Conservation (phyloP, 1,284 basidiomycete genomes). For the Grifola frondosa region DNA sequence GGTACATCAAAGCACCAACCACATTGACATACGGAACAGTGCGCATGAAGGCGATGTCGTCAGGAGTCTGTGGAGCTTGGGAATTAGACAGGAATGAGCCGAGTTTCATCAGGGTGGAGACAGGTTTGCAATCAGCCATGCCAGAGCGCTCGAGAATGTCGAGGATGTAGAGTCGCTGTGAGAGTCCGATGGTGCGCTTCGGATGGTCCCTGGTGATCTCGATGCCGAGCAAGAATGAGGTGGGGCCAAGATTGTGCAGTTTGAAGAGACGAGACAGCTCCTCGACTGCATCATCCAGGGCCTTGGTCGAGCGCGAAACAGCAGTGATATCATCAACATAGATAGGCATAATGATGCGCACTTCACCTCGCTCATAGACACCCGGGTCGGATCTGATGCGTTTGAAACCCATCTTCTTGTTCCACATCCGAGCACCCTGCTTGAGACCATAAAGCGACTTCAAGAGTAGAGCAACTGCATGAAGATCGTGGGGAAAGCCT, state of each 20-base stretch:
- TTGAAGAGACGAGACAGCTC: slow-evolving; percentile 34
- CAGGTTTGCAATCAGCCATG: slow-evolving; percentile 4
- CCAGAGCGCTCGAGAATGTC: slow-evolving; percentile 5
- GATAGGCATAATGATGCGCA: slow-evolving; percentile 4
- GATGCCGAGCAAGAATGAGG: slow-evolving; percentile 24
- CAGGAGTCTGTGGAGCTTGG: not conserved
- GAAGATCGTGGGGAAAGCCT: too few species aligned
- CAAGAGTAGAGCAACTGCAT: too few species aligned
- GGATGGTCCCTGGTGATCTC: slow-evolving; percentile 14
- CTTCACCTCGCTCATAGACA: too few species aligned
- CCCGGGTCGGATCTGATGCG: too few species aligned
- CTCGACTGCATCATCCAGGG: slow-evolving; percentile 31
- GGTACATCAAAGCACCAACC: slow-evolving; percentile 6
- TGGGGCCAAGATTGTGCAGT: not conserved
- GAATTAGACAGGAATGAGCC: too few species aligned
- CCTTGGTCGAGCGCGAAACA: slow-evolving; percentile 1
- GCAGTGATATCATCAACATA: slow-evolving; percentile 10
- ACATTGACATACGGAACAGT: slow-evolving; percentile 1
- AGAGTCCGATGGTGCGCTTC: slow-evolving; percentile 4
- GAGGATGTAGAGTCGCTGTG: slow-evolving; percentile 9
- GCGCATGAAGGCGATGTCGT: slow-evolving; percentile 6
- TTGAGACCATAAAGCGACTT: slow-evolving; percentile 23
- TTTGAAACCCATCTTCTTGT: slow-evolving; percentile 5
- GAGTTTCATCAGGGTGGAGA: slow-evolving; percentile 2
- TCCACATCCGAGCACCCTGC: slow-evolving; percentile 14